phyloP scores from a whole-genome alignment of 768 basidiomycete genomes.

The Pleurotus ostreatus region DNA sequence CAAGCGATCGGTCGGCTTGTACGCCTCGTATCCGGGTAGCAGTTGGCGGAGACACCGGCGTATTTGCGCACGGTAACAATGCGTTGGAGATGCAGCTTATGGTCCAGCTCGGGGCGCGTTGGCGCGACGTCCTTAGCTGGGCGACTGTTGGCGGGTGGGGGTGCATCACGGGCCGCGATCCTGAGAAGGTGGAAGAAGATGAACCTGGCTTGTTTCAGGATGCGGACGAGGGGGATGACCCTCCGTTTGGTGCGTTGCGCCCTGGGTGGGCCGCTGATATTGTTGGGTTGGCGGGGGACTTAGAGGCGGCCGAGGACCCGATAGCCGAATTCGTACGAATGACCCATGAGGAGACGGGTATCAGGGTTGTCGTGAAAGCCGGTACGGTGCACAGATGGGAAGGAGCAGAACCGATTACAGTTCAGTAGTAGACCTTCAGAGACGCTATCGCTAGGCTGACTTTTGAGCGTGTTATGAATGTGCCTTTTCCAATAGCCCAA shows the following conservation, averaged over 20 bases:
- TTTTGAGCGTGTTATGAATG: too few relatives aligned
- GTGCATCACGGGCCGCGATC: slow-evolving; percentile 43
- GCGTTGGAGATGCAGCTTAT: slow-evolving; percentile 58
- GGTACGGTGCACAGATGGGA: slow-evolving; percentile 42
- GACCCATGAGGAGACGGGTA: slow-evolving; percentile 26
- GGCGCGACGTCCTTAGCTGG: slow-evolving; percentile 52
- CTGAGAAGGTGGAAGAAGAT: slow-evolving; percentile 31
- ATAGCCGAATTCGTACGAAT: slow-evolving; percentile 44
- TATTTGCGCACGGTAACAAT: slow-evolving; percentile 59
- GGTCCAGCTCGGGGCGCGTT: slow-evolving; percentile 50
- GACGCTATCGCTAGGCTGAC: too few relatives aligned
- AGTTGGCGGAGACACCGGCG: slow-evolving; percentile 64
- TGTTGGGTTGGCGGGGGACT: slow-evolving; percentile 31
- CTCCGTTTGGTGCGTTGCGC: slow-evolving; percentile 51
- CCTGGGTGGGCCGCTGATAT: slow-evolving; percentile 55
- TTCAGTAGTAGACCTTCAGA: too few relatives aligned
- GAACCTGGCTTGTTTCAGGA: slow-evolving; percentile 1
- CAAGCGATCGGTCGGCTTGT: slow-evolving; percentile 19
- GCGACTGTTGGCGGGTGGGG: slow-evolving; percentile 58
- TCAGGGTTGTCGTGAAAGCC: slow-evolving; percentile 58
- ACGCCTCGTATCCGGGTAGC: slow-evolving; percentile 31
- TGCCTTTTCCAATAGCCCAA: too few relatives aligned
- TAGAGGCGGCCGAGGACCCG: slow-evolving; percentile 27
- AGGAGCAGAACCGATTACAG: slow-evolving; percentile 17
- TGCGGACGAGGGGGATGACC: slow-evolving; percentile 40